Conservation (phyloP, 1,284 basidiomycete species). For the Ustilago trichophora region DNA sequence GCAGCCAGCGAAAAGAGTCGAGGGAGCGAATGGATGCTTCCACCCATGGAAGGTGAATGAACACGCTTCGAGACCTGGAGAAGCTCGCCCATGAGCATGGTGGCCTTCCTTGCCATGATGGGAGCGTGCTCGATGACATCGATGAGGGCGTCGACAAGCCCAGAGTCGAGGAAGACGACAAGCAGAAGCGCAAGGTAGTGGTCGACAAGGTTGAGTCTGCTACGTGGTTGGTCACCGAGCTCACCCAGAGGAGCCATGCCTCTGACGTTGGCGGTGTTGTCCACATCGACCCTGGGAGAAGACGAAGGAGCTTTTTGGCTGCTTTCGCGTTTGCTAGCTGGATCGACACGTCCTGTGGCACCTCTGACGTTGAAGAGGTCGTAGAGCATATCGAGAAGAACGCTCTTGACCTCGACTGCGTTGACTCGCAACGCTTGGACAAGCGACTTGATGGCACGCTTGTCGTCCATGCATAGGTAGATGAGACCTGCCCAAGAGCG, state of each 20-base stretch:
- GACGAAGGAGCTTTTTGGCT: slow-evolving; percentile 17
- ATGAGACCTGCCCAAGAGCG: slow-evolving; percentile 93
- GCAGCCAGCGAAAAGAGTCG: slow-evolving; percentile 82
- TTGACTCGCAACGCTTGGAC: slow-evolving; percentile 88
- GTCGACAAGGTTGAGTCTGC: slow-evolving; percentile 80
- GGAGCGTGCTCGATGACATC: slow-evolving; percentile 51
- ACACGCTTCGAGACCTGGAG: slow-evolving; percentile 87
- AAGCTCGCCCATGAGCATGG: slow-evolving; percentile 88
- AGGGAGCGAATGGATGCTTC: slow-evolving; percentile 83
- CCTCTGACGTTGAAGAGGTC: slow-evolving; percentile 76
- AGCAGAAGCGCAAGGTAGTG: slow-evolving; percentile 92
- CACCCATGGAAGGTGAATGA: slow-evolving; percentile 82
- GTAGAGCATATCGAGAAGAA: slow-evolving; percentile 88
- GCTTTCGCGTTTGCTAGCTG: slow-evolving; percentile 45
- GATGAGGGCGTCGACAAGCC: slow-evolving; percentile 70
- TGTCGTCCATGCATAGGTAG: slow-evolving; percentile 91
- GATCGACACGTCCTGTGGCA: slow-evolving; percentile 25
- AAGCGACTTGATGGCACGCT: slow-evolving; percentile 83
- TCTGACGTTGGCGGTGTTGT: not conserved
- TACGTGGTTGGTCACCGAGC: slow-evolving; percentile 44
- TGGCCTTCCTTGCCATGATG: slow-evolving; percentile 71
- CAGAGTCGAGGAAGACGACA: slow-evolving; percentile 84
- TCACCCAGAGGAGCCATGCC: slow-evolving; percentile 29
- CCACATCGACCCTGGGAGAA: slow-evolving; percentile 14
- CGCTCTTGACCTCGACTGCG: slow-evolving; percentile 75